Base-by-base conservation (phyloP, 768 basidiomycete genomes). In the Tulasnella sp. region DNA sequence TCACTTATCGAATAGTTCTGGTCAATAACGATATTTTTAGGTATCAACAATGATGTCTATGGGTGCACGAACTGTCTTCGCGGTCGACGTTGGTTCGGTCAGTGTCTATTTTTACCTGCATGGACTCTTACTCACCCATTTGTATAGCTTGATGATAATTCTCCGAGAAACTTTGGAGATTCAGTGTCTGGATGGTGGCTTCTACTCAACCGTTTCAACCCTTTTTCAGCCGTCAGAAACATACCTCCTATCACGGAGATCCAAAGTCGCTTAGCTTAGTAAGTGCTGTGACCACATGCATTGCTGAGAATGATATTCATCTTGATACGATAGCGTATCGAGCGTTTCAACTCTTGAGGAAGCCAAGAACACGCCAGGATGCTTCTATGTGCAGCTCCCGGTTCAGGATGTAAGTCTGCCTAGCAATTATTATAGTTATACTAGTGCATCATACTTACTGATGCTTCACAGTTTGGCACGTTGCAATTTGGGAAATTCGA, bases 111-210 rank as follows among this genome's bases (percentile, higher is more conserved):
- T 48, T 15, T 32, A 1, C 19, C 16, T 12, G 15, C 7, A 7
- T 51, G 19, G 16, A 10, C n/a, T 16, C 29, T 5, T 16, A 40
- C 39, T 15, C 31, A 24, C 19, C 43, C n/a, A 4, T n/a, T 32
- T 8, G 6, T 4, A 20, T 62, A 88, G 77, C 72, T 92, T 53
- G 93, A 96, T 60, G 95, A 99, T 62, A 96, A 93, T 53, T 87
- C 87, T 1, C 91, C 93, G 0, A 75, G 95, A 47, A 82, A 85
- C 58, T 95, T 92, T 65, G 91, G 95, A 4, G 95, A 99, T 60
- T 81, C 86, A 1, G 74, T 99, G 2, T 95, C 91, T 3, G 95
- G 95, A 25, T 95, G 87, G 81, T 96, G 89, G 86, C 74, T 98
- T 15, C 69, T 98, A 45, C 62, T 98, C 54, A 96, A 95, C 64